Conservation (phyloP, 202 grass and related monocot species). For the Sporobolus alterniflorus region DNA sequence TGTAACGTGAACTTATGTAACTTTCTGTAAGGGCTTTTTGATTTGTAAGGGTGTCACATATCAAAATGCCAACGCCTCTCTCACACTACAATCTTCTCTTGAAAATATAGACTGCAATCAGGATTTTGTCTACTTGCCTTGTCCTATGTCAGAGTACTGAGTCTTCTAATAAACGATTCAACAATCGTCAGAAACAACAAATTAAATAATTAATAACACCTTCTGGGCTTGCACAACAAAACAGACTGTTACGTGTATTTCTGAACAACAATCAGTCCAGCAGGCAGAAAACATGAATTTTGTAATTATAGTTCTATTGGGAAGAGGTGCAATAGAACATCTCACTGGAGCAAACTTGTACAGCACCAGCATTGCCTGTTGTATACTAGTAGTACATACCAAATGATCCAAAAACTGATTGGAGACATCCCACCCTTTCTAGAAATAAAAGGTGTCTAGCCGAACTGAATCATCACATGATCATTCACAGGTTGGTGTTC, state of each 20-base stretch:
- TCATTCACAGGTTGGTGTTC: background rate
- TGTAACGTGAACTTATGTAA: constrained; percentile 50
- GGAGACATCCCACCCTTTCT: background rate
- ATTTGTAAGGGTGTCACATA: no score
- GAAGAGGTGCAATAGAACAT: background rate
- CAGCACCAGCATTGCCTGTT: background rate
- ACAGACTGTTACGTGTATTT: background rate
- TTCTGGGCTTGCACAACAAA: background rate
- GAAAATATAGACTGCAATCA: constrained; percentile 14
- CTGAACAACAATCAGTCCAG: background rate
- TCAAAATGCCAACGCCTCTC: constrained; percentile 42
- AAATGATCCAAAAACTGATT: background rate
- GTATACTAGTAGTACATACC: background rate
- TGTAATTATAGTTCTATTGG: background rate
- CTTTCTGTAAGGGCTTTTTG: constrained; percentile 37
- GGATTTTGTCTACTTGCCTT: background rate
- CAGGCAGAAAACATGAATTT: background rate
- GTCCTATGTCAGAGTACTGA: constrained; percentile 16
- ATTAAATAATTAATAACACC: background rate
- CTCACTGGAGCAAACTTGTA: background rate
- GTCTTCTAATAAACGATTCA: background rate
- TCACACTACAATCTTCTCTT: constrained; percentile 17
- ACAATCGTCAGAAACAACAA: background rate
- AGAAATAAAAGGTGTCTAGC: constrained; percentile 19
- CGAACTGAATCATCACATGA: constrained; percentile 16